phyloP scores from a whole-genome alignment of 208 protist species.

The Trypanosoma rangeli region DNA sequence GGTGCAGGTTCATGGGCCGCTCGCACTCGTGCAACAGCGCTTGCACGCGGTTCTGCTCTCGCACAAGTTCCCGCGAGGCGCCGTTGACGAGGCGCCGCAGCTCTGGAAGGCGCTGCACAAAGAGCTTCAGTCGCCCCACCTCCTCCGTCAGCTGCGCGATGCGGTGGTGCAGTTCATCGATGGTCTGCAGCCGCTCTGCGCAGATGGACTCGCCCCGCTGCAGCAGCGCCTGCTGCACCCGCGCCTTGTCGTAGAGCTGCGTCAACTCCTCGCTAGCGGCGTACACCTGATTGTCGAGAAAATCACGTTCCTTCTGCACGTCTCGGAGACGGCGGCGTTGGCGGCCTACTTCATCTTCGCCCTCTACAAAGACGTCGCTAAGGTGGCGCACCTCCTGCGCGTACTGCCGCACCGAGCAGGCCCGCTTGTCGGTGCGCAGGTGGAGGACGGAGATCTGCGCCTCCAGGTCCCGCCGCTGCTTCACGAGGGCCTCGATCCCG shows the following conservation, averaged over 20 bases:
- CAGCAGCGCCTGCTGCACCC: constrained; percentile 92
- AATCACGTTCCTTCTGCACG: constrained; percentile 95
- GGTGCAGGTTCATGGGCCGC: constrained; percentile 96
- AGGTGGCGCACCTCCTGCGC: constrained; percentile 89
- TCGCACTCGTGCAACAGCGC: constrained; percentile 95
- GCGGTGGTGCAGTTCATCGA: constrained; percentile 69
- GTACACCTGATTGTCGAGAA: constrained; percentile 94
- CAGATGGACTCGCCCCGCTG: constrained; percentile 95
- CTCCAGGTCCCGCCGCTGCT: constrained; percentile 56
- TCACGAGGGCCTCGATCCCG: constrained; percentile 41
- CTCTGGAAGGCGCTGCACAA: constrained; percentile 56
- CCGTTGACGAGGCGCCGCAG: constrained; percentile 67
- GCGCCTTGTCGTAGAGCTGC: constrained; percentile 96
- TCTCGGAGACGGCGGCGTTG: constrained; percentile 92
- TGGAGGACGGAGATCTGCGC: constrained; percentile 47
- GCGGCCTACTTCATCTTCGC: constrained; percentile 77
- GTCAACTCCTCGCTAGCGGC: constrained; percentile 94
- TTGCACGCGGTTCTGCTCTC: constrained; percentile 81
- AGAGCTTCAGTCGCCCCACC: constrained; percentile 49
- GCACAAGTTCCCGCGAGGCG: constrained; percentile 54
- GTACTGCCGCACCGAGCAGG: constrained; percentile 41
- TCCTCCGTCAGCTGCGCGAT: constrained; percentile 45
- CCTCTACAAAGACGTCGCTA: constrained; percentile 91
- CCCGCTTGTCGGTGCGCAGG: constrained; percentile 35
- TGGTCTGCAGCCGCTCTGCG: constrained; percentile 63